These are phyloP conservation scores for Geosmithia putterillii DNA, from an alignment of 2,329 filamentous ascomycete species.

Conservation along the genomic window DNA sequence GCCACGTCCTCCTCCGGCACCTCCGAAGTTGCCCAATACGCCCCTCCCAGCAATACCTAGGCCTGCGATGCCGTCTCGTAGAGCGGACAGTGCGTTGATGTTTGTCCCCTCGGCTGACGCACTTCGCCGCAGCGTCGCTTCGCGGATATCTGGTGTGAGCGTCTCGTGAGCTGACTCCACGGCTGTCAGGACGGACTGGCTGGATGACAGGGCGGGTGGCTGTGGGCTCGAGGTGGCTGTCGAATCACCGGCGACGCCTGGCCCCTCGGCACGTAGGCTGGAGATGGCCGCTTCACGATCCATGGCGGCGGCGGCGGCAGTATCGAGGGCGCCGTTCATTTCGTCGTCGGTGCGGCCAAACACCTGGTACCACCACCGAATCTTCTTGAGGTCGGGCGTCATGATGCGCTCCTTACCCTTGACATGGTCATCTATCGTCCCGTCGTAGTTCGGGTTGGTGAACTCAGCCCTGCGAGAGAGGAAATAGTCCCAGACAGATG, in stretches of 20 bases:
- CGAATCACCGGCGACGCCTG: constrained; percentile 9
- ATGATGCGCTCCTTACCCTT: constrained; percentile 74
- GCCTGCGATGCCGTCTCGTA: constrained; percentile 34
- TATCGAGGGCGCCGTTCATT: constrained; percentile 67
- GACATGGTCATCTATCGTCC: constrained; percentile 62
- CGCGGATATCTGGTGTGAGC: constrained; percentile 26
- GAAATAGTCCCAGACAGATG: constrained; percentile 95
- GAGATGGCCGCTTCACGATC: constrained; percentile 23
- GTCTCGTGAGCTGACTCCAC: constrained; percentile 46
- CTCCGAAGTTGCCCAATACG: constrained; percentile 21
- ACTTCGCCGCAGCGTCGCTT: constrained; percentile 27
- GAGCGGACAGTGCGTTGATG: constrained; percentile 26
- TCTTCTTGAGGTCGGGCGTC: constrained; percentile 62
- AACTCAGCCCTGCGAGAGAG: constrained; percentile 71
- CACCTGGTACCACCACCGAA: constrained; percentile 87
- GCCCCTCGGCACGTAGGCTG: constrained; percentile 12
- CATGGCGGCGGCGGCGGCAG: constrained; percentile 37
- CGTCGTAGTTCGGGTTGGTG: constrained; percentile 67
- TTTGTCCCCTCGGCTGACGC: constrained; percentile 27
- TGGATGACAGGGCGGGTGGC: constrained; percentile 21
- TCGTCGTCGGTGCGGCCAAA: constrained; percentile 82
- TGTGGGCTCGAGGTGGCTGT: constrained; percentile 18
- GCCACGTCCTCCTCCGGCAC: constrained; percentile 1
- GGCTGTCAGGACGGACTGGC: constrained; percentile 42
- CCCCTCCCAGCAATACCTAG: constrained; percentile 33